Percentiles rank a stretch among this genome's conserved stretches.
Conservation (phyloP, 805 yeast species). For the Metschnikowia reukaufii region DNA sequence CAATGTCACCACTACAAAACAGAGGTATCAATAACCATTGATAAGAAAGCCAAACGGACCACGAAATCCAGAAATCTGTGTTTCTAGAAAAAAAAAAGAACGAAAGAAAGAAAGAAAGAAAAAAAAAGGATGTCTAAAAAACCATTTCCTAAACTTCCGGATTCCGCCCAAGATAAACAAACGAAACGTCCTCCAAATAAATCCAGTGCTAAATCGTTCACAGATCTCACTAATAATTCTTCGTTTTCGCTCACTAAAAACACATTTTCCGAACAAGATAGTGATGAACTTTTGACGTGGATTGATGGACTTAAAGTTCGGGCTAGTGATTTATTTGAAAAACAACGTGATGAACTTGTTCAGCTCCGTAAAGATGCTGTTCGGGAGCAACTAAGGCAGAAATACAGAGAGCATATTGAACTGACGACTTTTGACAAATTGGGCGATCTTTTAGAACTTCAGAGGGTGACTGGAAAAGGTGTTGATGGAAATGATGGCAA, state of each 20-base stretch:
- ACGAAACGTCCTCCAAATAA: not conserved
- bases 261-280: slow-evolving; percentile 8
- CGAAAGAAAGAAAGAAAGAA: not conserved
- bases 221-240: slow-evolving; percentile 1
- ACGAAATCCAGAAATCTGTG: not conserved
- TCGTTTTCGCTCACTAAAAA: slow-evolving; percentile 4
- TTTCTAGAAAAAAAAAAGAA: not conserved
- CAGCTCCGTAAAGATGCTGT: slow-evolving; percentile 13
- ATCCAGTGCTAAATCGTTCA: not conserved
- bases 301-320: slow-evolving; percentile 19
- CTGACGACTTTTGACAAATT: slow-evolving; percentile 30
- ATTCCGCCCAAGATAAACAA: not conserved
- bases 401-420: slow-evolving; percentile 24
- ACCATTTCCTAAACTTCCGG: slow-evolving; percentile 6
- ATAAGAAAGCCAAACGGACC: not conserved
- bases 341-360: slow-evolving; percentile 14
- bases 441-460: slow-evolving; percentile 13
- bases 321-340: slow-evolving; percentile 12
- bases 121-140: not conserved
- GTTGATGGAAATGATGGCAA: no score
- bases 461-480: not conserved
- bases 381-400: slow-evolving; percentile 22
- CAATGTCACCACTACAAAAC: no score
- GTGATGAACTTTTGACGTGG: slow-evolving; percentile 18
- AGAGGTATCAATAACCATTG: not conserved